Conservation (phyloP, 2,329 filamentous ascomycete genomes). For the Graphilbum sp. region DNA sequence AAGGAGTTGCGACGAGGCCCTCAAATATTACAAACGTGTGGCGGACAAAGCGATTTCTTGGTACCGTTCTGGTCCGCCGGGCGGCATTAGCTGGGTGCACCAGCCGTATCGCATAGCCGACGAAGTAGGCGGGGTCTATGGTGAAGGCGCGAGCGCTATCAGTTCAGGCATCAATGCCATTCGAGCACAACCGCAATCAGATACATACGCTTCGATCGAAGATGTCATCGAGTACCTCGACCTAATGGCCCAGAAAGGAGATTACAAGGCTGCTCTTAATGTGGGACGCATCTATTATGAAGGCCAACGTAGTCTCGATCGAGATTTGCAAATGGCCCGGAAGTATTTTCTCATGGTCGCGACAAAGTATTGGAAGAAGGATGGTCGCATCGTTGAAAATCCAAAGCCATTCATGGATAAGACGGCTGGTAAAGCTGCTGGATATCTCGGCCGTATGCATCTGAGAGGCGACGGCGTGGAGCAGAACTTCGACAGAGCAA, state of each 20-base stretch:
- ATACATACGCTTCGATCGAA: constrained; percentile 72
- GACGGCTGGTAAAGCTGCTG: constrained; percentile 66
- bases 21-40: constrained; percentile 79
- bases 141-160: constrained; percentile 79
- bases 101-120: constrained; percentile 81
- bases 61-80: constrained; percentile 79
- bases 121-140: constrained; percentile 82
- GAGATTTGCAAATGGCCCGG: constrained; percentile 57
- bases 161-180: constrained; percentile 75
- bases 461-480: constrained; percentile 71
- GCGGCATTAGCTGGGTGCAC: constrained; percentile 59
- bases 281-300: constrained; percentile 81
- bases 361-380: constrained; percentile 63
- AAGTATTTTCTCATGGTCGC: constrained; percentile 70
- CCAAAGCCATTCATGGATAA: constrained; percentile 58
- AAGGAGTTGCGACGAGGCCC: constrained; percentile 70
- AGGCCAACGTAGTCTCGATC: constrained; percentile 57
- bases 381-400: constrained; percentile 58
- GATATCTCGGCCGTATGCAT: constrained; percentile 79
- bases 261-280: constrained; percentile 74
- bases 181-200: constrained; percentile 55
- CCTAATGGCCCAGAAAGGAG: constrained; percentile 76
- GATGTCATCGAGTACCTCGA: constrained; percentile 92
- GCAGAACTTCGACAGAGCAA: constrained; percentile 62
- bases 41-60: constrained; percentile 85